Conservation (phyloP, 78 protist genomes). For the Chrysochromulina parva region DNA sequence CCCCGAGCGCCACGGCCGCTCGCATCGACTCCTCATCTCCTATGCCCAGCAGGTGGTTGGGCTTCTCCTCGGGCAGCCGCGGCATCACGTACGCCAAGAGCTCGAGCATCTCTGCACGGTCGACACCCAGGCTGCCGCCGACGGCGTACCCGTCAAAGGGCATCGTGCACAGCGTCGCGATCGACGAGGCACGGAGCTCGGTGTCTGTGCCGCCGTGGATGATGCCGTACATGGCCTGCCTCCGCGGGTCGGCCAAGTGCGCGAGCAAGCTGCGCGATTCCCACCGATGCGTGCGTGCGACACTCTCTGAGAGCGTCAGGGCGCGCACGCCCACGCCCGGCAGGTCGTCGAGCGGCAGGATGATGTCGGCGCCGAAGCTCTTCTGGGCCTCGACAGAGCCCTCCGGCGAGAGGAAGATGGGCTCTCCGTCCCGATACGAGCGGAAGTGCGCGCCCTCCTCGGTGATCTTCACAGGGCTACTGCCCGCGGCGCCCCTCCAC, state of each 20-base stretch:
- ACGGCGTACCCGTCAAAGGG: conserved; percentile 37
- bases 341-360: conserved; percentile 28
- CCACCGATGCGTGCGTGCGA: conserved; percentile 21
- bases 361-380: not conserved
- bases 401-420: conserved; percentile 22
- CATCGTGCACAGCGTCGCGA: not conserved
- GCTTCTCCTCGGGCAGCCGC: not conserved
- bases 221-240: conserved; percentile 46
- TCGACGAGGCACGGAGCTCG: not conserved
- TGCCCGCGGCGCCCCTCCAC: not conserved
- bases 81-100: conserved; percentile 31
- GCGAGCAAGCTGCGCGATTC: not conserved
- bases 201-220: conserved; percentile 29
- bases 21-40: conserved; percentile 11
- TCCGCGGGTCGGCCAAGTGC: not conserved
- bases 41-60: conserved; percentile 17
- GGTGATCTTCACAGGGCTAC: not conserved
- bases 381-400: conserved; percentile 20
- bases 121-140: conserved; percentile 27
- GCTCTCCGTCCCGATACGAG: conserved; percentile 1
- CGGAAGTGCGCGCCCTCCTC: conserved; percentile 34
- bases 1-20: not conserved
- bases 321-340: not conserved
- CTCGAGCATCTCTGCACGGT: conserved; percentile 8
- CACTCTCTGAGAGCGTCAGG: not conserved